Base-by-base conservation (phyloP, 192 early-diverging fungal genomes). In the Blastocladiella britannica region DNA sequence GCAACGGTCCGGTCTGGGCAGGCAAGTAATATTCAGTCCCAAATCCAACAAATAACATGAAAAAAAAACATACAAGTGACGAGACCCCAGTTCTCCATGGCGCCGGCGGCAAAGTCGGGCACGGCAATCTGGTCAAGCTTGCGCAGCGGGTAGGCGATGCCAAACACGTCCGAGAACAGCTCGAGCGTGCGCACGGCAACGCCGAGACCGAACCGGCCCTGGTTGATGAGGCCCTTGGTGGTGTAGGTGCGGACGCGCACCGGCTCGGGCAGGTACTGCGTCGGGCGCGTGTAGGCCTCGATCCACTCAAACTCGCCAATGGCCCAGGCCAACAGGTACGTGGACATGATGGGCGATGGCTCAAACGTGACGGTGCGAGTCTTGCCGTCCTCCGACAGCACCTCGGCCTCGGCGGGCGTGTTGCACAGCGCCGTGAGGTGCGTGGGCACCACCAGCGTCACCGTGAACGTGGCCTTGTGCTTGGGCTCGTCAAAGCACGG, bases 71-170 rank as follows among this genome's bases (percentile, higher is more conserved):
- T n/a, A n/a, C 88, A 94, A 6, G 93, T 97, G 29, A 97, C 78
- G 26, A 94, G 70, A 58, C 93, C 93, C 93, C 93, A 97, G 74
- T 96, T 96, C 71, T 93, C 89, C 92, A 96, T 93, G 30, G 82
- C 82, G 37, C 86, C 85, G 24, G 83, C 81, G 55, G 81, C 82
- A 71, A 95, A 95, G 64, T 93, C 89, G 31, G 86, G 89, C 62
- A 97, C 87, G 37, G 89, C 89, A 26, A 97, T 73, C 65, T 87
- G 75, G 63, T 87, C 85, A 28, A 88, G 68, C 73, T 93, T 91
- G 52, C 91, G 88, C 25, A 97, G 71, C n/a, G 91, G 88, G 64
- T 97, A 94, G 4, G 82, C 79, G 51, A 85, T 80, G 20, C 78
- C 83, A 69, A 92, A 97, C 57, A 84, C 81, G 55, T 89, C 77